A percentile compares a stretch with the other conserved stretches of the same genome.
phyloP scores from a whole-genome alignment of 768 basidiomycete species.

The Boletus subparvulus region DNA sequence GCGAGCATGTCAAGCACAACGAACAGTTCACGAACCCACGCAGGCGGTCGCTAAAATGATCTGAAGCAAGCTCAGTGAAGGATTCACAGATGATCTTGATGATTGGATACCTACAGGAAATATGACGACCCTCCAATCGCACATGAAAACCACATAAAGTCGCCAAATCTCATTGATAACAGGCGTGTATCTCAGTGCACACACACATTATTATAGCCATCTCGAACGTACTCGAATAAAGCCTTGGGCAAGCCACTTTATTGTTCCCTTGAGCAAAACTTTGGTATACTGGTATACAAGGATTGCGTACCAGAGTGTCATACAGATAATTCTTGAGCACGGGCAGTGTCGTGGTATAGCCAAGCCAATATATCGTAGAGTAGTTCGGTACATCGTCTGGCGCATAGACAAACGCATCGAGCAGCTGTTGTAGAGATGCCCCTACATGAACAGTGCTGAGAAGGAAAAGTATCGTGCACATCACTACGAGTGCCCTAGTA shows the following conservation, averaged over 20 bases:
- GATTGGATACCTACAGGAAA: not conserved
- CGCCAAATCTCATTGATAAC: not conserved
- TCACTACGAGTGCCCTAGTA: not conserved
- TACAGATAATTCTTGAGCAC: not conserved
- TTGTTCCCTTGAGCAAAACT: not conserved
- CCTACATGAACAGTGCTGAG: not conserved
- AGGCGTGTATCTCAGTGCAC: not conserved
- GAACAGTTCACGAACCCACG: not conserved
- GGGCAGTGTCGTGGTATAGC: not conserved
- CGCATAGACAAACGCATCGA: constrained; percentile 4
- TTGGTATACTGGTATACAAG: no score
- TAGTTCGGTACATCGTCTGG: not conserved
- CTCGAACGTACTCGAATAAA: not conserved
- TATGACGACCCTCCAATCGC: not conserved
- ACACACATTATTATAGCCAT: not conserved
- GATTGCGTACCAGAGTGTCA: not conserved
- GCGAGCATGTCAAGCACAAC: not conserved
- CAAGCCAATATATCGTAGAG: constrained; percentile 1
- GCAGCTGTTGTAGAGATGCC: not conserved
- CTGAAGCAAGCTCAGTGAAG: not conserved
- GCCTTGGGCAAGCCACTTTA: not conserved
- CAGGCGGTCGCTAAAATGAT: not conserved
- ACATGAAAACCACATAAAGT: constrained; percentile 2
- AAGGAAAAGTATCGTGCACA: not conserved
- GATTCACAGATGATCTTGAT: not conserved